Percentiles rank a stretch among this genome's conserved stretches.
Conservation (phyloP, 2,329 filamentous ascomycete species). For the Colletotrichum sp. region DNA sequence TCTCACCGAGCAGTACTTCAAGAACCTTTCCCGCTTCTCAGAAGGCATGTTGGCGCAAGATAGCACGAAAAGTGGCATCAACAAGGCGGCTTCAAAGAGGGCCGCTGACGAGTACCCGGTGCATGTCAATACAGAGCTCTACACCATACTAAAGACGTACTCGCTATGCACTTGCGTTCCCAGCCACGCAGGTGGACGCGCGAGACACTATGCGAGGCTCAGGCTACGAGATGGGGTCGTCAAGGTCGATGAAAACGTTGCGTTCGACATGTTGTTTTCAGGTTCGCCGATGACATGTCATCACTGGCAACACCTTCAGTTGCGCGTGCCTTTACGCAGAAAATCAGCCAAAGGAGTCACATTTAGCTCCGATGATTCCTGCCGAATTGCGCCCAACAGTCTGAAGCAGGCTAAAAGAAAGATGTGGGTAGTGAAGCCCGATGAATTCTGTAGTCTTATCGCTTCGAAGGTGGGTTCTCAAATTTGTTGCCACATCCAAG, state of each 20-base stretch:
- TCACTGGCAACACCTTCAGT: not conserved
- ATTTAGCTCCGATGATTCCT: not conserved
- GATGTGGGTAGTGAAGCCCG: not conserved
- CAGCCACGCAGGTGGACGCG: fast-evolving
- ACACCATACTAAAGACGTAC: not conserved
- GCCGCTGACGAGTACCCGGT: not conserved
- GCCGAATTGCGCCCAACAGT: not conserved
- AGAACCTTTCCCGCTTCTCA: no score
- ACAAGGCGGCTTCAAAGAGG: no score
- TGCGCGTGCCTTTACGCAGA: not conserved
- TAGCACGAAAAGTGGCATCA: fast-evolving
- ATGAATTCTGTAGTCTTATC: not conserved
- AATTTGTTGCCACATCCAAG: not conserved
- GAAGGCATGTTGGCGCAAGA: no score
- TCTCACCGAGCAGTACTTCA: no score
- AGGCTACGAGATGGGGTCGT: not conserved
- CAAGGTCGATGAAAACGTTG: not conserved
- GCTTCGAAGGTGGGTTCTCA: not conserved
- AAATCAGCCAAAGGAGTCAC: not conserved
- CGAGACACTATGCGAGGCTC: not conserved
- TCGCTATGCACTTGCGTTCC: not conserved
- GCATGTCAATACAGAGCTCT: not conserved
- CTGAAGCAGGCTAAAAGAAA: not conserved
- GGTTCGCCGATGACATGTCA: not conserved
- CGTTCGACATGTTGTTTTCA: not conserved